These are phyloP conservation scores for Fusarium pseudonygamai DNA, from an alignment of 2,329 filamentous ascomycete species.

Conservation along the genomic window DNA sequence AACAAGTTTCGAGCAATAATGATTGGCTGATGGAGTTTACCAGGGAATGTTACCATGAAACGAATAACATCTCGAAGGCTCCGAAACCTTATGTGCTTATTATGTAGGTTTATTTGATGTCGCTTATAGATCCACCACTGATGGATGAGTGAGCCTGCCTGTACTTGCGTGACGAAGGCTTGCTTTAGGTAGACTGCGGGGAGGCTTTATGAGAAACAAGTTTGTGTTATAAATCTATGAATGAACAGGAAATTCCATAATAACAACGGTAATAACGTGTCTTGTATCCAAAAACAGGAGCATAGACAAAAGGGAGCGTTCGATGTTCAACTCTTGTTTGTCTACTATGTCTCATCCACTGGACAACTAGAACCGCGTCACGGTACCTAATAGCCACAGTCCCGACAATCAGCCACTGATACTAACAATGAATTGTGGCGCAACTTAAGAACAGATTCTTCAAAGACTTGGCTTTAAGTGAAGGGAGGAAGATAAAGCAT, in stretches of 20 bases:
- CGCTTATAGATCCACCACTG: conserved; percentile 32
- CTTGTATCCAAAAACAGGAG: neutral
- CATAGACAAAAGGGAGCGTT: conserved; percentile 8
- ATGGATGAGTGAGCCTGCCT: conserved; percentile 8
- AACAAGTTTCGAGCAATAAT: neutral
- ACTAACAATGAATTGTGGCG: neutral
- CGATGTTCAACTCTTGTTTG: conserved; percentile 17
- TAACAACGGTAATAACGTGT: neutral
- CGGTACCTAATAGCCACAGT: conserved; percentile 27
- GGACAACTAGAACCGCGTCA: conserved; percentile 28
- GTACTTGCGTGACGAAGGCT: conserved; percentile 16
- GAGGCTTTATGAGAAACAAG: neutral
- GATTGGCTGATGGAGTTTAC: neutral
- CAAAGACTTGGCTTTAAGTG: neutral
- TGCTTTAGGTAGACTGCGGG: conserved; percentile 12
- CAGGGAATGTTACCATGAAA: conserved; percentile 11
- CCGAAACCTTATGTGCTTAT: conserved; percentile 2
- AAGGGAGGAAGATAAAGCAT: neutral
- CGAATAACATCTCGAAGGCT: conserved; percentile 23
- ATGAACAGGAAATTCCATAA: neutral
- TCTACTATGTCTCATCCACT: conserved; percentile 27
- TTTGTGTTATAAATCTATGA: neutral
- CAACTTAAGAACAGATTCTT: neutral
- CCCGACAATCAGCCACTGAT: conserved; percentile 10
- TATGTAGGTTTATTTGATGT: conserved; percentile 14